Percentiles rank a stretch among this genome's conserved stretches.
These are phyloP conservation scores for Eucalyptus fibrosa DNA, from an alignment of 345 rosid genomes.

Conservation along the genomic window DNA sequence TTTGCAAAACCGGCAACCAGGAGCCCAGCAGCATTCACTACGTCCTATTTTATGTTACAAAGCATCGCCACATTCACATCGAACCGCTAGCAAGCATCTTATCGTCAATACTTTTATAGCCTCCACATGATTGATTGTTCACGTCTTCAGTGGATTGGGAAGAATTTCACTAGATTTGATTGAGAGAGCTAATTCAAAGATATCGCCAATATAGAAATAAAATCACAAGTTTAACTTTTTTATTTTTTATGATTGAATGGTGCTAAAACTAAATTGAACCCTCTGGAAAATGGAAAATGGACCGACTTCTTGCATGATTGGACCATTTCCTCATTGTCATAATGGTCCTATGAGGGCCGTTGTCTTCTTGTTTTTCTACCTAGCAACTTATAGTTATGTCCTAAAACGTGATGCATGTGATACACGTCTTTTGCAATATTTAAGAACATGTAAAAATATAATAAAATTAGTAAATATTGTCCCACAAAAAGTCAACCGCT, in stretches of 20 bases:
- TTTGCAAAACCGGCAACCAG: too few relatives aligned
- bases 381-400: not conserved
- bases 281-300: not conserved
- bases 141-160: not conserved
- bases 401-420: too few relatives aligned
- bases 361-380: not conserved
- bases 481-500: not conserved
- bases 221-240: not conserved
- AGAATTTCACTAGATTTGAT: too few relatives aligned
- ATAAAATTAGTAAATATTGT: too few relatives aligned
- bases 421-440: too few relatives aligned
- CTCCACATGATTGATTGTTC: not conserved
- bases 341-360: not conserved
- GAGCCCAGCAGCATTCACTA: too few relatives aligned
- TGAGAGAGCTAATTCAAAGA: too few relatives aligned
- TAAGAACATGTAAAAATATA: not conserved
- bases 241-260: not conserved
- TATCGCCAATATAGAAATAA: too few relatives aligned
- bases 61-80: not conserved
- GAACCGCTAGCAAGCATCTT: not conserved
- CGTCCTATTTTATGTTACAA: not conserved
- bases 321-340: accelerated
- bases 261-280: not conserved
- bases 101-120: not conserved
- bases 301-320: not conserved